Evolutionary conservation across 116 monocot species (phyloP), one percentile per base, ranked within the genome.

Genomic region (Iris pallida): DNA sequence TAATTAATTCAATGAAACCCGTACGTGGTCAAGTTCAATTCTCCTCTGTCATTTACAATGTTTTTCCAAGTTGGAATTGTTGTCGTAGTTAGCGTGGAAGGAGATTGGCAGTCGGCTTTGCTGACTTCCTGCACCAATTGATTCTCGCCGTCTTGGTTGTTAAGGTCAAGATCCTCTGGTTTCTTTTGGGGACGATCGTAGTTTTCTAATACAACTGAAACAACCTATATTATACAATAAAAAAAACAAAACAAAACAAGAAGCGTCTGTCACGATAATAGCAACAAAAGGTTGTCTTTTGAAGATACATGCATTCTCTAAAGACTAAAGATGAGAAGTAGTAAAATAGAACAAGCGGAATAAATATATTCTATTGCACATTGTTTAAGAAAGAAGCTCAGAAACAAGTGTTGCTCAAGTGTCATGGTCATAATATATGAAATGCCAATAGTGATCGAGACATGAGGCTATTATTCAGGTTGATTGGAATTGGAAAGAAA

Each of bases 151-250:
- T 42, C 64, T 73, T 70, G 77, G 16, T 75, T 51, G 58, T 61
- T 58, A 1, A 71, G 8, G 57, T 44, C 55, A 79, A 13, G 57
- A 76, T 80, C 74, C 8, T 81, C 77, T 51, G 76, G 61, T 49
- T 86, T 78, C 51, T 75, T 77, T 40, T 81, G 49, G 42, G 78
- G 80, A 17, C 15, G 69, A 71, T 79, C 83, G 69, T 86, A 89
- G 58, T 96, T 92, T 74, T 96, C 92, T 61, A 92, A 61, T 44
- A 92, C 83, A 65, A 77, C 82, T 74, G 87, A 86, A 69, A 96
- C 92, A 79, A 96, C 75, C 96, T 96, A 71, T 45, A 20, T 54
- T 1, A 41, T 42, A 41, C 8, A 55, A 67, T 42, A 67, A 54
- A 55, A n/a, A 67, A 54, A 55, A 12, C 0, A 44, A 17, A 16